A percentile compares a stretch with the other conserved stretches of the same genome.
Conservation (phyloP, 257 asterid genomes). For the Penstemon davidsonii region DNA sequence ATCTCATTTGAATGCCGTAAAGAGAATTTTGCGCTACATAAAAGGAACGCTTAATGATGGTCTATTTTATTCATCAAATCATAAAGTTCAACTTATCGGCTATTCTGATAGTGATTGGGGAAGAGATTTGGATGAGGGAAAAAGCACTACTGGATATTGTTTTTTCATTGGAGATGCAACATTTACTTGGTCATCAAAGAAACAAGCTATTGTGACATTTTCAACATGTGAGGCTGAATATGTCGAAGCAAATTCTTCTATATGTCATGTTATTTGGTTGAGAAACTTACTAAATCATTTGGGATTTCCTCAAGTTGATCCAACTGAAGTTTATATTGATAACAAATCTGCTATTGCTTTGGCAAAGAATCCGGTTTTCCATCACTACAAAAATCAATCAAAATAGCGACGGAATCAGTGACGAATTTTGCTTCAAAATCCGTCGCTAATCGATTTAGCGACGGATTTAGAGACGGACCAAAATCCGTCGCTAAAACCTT, state of each 20-base stretch:
- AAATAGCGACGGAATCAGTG: too few species aligned
- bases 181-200: neutral
- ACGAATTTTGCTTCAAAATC: too few species aligned
- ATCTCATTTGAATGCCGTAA: neutral
- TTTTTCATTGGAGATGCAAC: neutral
- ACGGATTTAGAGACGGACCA: too few species aligned
- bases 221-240: constrained; percentile 9
- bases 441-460: too few species aligned
- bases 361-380: neutral
- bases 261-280: neutral
- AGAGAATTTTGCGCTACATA: neutral
- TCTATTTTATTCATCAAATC: neutral
- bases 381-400: neutral
- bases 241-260: neutral
- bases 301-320: neutral
- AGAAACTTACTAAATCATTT: neutral
- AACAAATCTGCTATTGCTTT: neutral
- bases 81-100: neutral
- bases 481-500: too few species aligned
- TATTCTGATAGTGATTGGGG: constrained; percentile 11
- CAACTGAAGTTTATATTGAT: neutral
- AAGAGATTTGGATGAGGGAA: constrained; percentile 3
- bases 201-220: neutral
- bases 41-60: neutral
- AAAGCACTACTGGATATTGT: neutral